Evolutionary conservation across 2,329 filamentous ascomycete species (phyloP).

Genomic region (Alternaria sp.): DNA sequence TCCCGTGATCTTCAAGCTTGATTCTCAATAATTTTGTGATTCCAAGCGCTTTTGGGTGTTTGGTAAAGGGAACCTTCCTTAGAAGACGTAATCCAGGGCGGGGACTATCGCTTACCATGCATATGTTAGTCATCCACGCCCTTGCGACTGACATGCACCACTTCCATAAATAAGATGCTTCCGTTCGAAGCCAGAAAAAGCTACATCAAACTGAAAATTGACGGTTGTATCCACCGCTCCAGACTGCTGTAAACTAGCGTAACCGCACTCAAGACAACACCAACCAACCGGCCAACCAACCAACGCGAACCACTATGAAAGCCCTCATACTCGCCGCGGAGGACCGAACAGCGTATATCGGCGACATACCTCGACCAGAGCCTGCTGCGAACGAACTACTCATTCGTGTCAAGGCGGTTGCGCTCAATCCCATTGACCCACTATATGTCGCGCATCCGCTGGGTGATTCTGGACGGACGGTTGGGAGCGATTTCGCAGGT

Average conservation of each 20-base stretch:
- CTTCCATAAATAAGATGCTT: neutral
- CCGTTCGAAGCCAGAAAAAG: neutral
- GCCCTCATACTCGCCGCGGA: constrained; percentile 33
- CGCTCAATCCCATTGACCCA: constrained; percentile 46
- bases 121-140: constrained; percentile 1
- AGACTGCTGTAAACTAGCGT: neutral
- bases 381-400: constrained; percentile 31
- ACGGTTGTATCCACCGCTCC: neutral
- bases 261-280: neutral
- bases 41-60: neutral
- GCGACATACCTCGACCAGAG: constrained; percentile 15
- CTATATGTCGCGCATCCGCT: constrained; percentile 51
- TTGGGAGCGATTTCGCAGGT: constrained; percentile 35
- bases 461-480: constrained; percentile 39
- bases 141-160: neutral
- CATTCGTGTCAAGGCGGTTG: constrained; percentile 34
- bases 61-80: neutral
- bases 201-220: neutral
- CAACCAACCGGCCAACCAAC: neutral
- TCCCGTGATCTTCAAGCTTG: neutral
- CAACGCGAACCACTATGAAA: constrained; percentile 21
- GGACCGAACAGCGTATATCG: constrained; percentile 21
- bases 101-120: neutral
- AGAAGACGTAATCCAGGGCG: neutral
- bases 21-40: neutral